Evolutionary conservation across 2,329 filamentous ascomycete species (phyloP).

Genomic region (Colletotrichum kahawae): DNA sequence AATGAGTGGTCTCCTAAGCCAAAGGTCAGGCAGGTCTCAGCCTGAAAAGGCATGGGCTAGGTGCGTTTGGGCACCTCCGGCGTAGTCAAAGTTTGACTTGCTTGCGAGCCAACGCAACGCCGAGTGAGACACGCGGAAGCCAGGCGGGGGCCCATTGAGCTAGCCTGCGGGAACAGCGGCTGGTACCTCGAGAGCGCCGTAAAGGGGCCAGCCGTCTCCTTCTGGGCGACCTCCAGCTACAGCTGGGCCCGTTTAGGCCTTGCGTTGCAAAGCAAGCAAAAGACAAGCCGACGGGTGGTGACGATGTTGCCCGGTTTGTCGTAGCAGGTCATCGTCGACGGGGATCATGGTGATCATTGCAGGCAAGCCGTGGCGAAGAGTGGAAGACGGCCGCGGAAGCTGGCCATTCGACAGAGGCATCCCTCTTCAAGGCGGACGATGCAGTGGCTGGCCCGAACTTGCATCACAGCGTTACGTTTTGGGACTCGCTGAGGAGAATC

Average conservation of each 20-base stretch:
- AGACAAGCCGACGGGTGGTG: not conserved
- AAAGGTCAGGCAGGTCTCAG: not conserved
- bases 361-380: not conserved
- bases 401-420: not conserved
- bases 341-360: not conserved
- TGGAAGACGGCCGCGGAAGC: not conserved
- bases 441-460: not conserved
- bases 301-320: conserved; percentile 1
- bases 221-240: not conserved
- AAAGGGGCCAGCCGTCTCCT: not conserved
- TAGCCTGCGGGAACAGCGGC: conserved; percentile 13
- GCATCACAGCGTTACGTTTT: conserved; percentile 9
- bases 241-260: not conserved
- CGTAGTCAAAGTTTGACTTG: not conserved
- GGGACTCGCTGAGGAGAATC: conserved; percentile 10
- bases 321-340: not conserved
- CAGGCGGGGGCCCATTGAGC: not conserved
- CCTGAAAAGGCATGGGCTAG: conserved; percentile 2
- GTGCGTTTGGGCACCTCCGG: not conserved
- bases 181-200: not conserved
- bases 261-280: not conserved
- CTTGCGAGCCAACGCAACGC: not conserved
- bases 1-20: not conserved
- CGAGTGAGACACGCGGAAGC: conserved; percentile 4
- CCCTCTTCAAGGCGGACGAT: not conserved